Conservation (phyloP, 441 rosid species). For the Euphorbia schlechtendalii region DNA sequence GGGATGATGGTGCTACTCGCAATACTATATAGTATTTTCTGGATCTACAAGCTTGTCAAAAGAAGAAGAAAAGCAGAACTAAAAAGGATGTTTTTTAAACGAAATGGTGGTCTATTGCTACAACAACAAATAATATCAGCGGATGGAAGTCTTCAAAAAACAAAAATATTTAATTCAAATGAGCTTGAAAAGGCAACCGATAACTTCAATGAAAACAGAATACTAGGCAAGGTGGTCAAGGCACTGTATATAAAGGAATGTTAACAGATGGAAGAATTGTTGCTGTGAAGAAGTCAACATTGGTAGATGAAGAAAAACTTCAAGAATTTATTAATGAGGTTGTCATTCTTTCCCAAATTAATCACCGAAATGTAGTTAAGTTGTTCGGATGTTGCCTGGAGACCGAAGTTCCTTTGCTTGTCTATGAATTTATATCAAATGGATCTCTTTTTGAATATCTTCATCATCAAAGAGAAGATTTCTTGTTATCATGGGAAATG, state of each 20-base stretch:
- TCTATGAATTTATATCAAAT: not conserved
- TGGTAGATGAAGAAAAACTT: too few relatives aligned
- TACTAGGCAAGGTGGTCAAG: not conserved
- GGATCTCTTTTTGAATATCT: not conserved
- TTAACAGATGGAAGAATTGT: not conserved
- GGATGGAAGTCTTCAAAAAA: not conserved
- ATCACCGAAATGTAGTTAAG: too few relatives aligned
- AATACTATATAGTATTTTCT: not conserved
- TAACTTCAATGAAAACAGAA: too few relatives aligned
- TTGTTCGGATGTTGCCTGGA: too few relatives aligned
- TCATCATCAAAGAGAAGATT: not conserved
- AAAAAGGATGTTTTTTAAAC: not conserved
- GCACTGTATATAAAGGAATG: too few relatives aligned
- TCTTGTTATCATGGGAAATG: not conserved
- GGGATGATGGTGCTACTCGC: not conserved
- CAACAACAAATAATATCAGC: not conserved
- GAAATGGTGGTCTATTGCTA: not conserved
- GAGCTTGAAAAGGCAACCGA: too few relatives aligned
- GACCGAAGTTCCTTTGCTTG: too few relatives aligned
- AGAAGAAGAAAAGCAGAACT: not conserved
- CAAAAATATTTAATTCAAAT: too few relatives aligned
- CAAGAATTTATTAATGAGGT: too few relatives aligned
- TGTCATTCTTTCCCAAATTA: not conserved
- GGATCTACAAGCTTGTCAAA: not conserved
- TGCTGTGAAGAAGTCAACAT: not conserved